Conservation (phyloP, 2,329 filamentous ascomycete genomes). For the Cordyceps tenuipes region DNA sequence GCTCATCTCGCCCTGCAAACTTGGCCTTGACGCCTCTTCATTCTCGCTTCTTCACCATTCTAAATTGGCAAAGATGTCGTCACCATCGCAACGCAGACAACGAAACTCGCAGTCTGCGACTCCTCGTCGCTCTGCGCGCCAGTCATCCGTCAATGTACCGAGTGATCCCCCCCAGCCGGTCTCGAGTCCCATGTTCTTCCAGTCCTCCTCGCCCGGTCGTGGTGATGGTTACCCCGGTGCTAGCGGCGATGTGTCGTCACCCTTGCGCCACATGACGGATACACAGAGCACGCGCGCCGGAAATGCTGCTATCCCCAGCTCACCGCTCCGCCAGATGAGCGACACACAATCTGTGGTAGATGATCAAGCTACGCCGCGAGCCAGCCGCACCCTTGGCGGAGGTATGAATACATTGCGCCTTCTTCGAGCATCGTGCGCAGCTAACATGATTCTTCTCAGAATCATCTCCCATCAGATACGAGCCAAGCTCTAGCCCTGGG, state of each 20-base stretch:
- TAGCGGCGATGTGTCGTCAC: constrained; percentile 39
- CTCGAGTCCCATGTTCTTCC: constrained; percentile 77
- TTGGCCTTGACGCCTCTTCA: background rate
- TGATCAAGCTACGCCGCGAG: constrained; percentile 61
- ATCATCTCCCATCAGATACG: constrained; percentile 87
- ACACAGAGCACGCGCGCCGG: constrained; percentile 40
- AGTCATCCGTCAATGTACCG: constrained; percentile 34
- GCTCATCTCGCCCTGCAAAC: constrained; percentile 11
- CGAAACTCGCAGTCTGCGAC: constrained; percentile 44
- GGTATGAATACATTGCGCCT: constrained; percentile 38
- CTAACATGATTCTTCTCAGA: constrained; percentile 41
- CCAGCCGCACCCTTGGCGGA: constrained; percentile 51
- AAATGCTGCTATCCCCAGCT: constrained; percentile 41
- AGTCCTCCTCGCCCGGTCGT: constrained; percentile 38
- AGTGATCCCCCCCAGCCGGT: constrained; percentile 44
- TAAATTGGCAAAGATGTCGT: constrained; percentile 29
- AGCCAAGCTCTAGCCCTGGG: constrained; percentile 81
- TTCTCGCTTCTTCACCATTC: constrained; percentile 11
- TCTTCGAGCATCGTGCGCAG: background rate
- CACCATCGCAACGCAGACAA: constrained; percentile 37
- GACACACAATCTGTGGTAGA: constrained; percentile 44
- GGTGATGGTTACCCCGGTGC: constrained; percentile 22
- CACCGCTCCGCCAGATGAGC: constrained; percentile 50
- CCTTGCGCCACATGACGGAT: constrained; percentile 48
- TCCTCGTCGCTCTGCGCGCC: constrained; percentile 34